Conservation (phyloP, 75 land plant species). For the Selaginella moellendorffii region DNA sequence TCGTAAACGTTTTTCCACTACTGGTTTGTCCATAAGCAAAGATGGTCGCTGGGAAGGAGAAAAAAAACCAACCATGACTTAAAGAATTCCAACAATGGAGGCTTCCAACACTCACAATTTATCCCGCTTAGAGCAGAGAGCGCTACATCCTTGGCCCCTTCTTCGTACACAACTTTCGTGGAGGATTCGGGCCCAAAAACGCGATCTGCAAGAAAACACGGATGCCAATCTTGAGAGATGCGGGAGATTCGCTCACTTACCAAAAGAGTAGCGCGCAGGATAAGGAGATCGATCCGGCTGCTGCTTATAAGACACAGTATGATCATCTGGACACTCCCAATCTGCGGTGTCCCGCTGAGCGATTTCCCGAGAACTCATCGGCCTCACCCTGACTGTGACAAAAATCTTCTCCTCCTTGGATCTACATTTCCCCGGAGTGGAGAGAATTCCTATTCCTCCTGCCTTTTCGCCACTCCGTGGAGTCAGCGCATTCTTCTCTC, state of each 20-base stretch:
- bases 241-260: slow-evolving; percentile 32
- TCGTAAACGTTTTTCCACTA: slow-evolving; percentile 95
- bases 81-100: not conserved
- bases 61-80: not conserved
- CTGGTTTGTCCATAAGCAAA: slow-evolving; percentile 99
- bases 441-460: not conserved
- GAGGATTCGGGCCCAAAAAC: slow-evolving; percentile 57
- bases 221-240: not conserved
- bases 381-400: slow-evolving; percentile 90
- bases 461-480: not conserved
- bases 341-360: slow-evolving; percentile 39
- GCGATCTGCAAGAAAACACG: slow-evolving; percentile 36
- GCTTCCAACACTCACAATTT: slow-evolving; percentile 42
- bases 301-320: slow-evolving; percentile 45
- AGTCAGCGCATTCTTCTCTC: not conserved
- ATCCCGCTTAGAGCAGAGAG: slow-evolving; percentile 82
- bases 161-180: slow-evolving; percentile 73
- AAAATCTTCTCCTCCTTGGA: slow-evolving; percentile 43
- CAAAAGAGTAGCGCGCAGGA: slow-evolving; percentile 75
- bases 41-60: slow-evolving; percentile 52
- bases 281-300: slow-evolving; percentile 48
- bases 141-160: slow-evolving; percentile 79
- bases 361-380: slow-evolving; percentile 66
- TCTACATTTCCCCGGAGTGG: not conserved
- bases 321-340: slow-evolving; percentile 81